Base-by-base conservation (phyloP, 2,329 filamentous ascomycete genomes). In the Dactylonectria macrodidyma region DNA sequence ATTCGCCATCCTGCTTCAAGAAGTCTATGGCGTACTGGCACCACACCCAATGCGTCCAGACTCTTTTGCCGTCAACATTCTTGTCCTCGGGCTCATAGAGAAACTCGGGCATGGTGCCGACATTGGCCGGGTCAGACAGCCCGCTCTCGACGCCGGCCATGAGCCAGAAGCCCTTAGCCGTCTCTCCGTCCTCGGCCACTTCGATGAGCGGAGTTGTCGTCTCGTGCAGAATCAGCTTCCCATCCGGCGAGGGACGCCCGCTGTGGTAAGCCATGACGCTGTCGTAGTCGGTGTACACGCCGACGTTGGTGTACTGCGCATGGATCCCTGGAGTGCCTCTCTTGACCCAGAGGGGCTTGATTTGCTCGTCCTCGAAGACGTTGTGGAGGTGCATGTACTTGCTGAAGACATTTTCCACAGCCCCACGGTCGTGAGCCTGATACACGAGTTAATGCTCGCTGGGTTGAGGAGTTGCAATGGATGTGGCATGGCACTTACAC, bases 201-300 rank as follows among this genome's bases (percentile, higher is more conserved):
- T 62, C 41, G 19, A 62, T 62, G 26, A 62, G 51, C 11, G 59
- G 59, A 16, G 59, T 62, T 6, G 59, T 56, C 3, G 59, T 62
- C 22, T 56, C 41, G 12, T 62, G 59, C 3, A 62, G 59, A 10
- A 62, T 62, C 30, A 62, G 38, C 44, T 62, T 62, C 5, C 59
- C 44, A 3, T 41, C n/a, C 24, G 59, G 59, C n/a, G 41, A 44
- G 19, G 59, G 59, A 9, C 51, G 26, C 8, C 51, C 51, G n/a
- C 59, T 62, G 41, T 62, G 51, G 41, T 62, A 62, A 5, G 51
- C 59, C 59, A 62, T 62, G 51, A 62, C 59, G 12, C 59, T 62
- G 19, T 62, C 51, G 22, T 56, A 62, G 33, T 62, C 59, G 5
- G 59, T 62, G 41, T 62, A 56, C 10, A 62, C 41, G 41, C 59